Conservation (phyloP, 2,329 filamentous ascomycete genomes). For the Fusarium acutatum region DNA sequence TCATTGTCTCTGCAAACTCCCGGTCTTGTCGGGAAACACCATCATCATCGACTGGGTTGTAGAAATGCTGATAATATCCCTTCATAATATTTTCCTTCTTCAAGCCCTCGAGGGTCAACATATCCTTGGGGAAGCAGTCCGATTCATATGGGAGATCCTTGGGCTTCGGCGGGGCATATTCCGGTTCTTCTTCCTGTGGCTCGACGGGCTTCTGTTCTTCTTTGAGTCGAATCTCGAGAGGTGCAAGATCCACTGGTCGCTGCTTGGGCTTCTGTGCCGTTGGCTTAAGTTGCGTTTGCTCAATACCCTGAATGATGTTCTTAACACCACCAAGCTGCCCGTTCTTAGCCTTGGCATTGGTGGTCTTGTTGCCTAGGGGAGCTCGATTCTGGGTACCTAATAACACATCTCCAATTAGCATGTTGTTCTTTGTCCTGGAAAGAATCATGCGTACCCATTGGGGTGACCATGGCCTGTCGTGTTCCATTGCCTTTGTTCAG, state of each 20-base stretch:
- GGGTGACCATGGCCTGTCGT: conserved; percentile 74
- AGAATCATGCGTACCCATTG: conserved; percentile 69
- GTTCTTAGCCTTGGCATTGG: conserved; percentile 83
- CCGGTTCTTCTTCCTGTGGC: conserved; percentile 71
- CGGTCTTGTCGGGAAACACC: conserved; percentile 70
- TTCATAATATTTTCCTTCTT: conserved; percentile 67
- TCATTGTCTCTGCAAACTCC: conserved; percentile 64
- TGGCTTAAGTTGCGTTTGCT: conserved; percentile 69
- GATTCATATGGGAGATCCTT: conserved; percentile 73
- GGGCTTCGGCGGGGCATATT: conserved; percentile 85
- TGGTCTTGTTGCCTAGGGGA: conserved; percentile 92
- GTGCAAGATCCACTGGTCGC: conserved; percentile 59
- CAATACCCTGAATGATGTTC: conserved; percentile 64
- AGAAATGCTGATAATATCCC: conserved; percentile 69
- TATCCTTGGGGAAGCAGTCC: conserved; percentile 69
- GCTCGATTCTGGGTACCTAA: conserved; percentile 69
- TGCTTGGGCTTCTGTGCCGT: conserved; percentile 69
- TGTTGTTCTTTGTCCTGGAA: background rate
- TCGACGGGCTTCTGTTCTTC: conserved; percentile 56
- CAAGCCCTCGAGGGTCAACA: conserved; percentile 65
- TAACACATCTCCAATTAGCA: conserved; percentile 7
- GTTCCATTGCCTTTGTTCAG: conserved; percentile 57
- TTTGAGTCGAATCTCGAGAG: conserved; percentile 70
- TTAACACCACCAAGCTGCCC: conserved; percentile 74
- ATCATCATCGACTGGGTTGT: conserved; percentile 72